Evolutionary conservation across 2,329 filamentous ascomycete species (phyloP).

Genomic region (Truncatella angustata): DNA sequence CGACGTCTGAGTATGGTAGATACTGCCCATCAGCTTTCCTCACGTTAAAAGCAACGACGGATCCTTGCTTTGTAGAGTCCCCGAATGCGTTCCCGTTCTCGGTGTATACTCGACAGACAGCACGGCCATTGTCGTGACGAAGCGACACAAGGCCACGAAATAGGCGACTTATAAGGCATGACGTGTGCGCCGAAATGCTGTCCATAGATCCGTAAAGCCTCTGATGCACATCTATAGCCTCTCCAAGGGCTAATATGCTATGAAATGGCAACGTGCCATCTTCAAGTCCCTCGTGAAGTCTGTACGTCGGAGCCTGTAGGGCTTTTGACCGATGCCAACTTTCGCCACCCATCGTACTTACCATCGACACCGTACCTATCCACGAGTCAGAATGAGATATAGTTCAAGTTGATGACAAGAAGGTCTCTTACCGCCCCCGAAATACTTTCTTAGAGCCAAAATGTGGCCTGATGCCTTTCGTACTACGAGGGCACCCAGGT

Average conservation of each 20-base stretch:
- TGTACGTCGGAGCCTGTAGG: constrained; percentile 29
- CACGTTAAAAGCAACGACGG: constrained; percentile 65
- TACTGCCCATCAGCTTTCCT: constrained; percentile 48
- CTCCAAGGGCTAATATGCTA: constrained; percentile 59
- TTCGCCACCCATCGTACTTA: constrained; percentile 44
- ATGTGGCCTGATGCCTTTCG: constrained; percentile 54
- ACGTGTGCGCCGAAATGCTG: constrained; percentile 57
- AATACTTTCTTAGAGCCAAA: constrained; percentile 56
- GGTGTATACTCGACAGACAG: constrained; percentile 54
- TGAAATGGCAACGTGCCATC: constrained; percentile 68
- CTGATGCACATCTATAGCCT: constrained; percentile 56
- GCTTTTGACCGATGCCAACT: constrained; percentile 16
- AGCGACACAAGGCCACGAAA: constrained; percentile 46
- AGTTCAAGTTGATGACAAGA: not conserved
- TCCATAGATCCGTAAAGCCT: constrained; percentile 57
- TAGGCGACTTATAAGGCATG: constrained; percentile 48
- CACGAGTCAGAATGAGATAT: no score
- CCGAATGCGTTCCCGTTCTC: constrained; percentile 47
- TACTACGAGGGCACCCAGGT: constrained; percentile 60
- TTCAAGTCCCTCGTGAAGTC: constrained; percentile 60
- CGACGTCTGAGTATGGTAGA: constrained; percentile 58
- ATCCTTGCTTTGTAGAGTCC: constrained; percentile 53
- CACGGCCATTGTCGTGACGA: constrained; percentile 50
- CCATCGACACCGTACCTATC: constrained; percentile 57
- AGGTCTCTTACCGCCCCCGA: constrained; percentile 53